Base-by-base conservation (phyloP, 495 filamentous ascomycete genomes). In the Pyrenula aspistea region DNA sequence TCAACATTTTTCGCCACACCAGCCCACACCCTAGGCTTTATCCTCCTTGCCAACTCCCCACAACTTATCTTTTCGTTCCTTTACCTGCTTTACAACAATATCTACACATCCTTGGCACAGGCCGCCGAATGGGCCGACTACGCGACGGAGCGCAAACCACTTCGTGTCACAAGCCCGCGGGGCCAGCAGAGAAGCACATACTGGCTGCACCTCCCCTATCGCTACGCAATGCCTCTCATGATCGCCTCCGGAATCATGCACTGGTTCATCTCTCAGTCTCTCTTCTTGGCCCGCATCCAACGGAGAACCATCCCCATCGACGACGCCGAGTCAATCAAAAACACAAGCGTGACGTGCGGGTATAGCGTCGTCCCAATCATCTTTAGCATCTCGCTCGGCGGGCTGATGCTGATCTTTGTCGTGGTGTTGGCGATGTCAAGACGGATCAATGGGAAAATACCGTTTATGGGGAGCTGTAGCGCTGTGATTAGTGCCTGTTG, bases 211-310 rank as follows among this genome's bases (percentile, higher is more conserved):
- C 55, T 76, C 1, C 73, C 74, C 3, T 67, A 71, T 10, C 60
- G 66, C 12, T 77, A 74, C 47, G 64, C 62, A 0, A 31, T 76
- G 4, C 72, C 71, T 0, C 53, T 76, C 0, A 49, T 66, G 15
- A 24, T 56, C 2, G 20, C 51, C 19, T 63, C 62, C 10, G 61
- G 55, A 1, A 2, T 65, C 2, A 55, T 71, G 0, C 74, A 76
- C 51, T 74, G 73, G 71, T 63, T 72, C 1, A 55, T 71, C 4
- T 74, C 72, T 2, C 68, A 77, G 55, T 62, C 61, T 22, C 49
- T 73, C 1, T 75, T 75, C 56, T 53, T 70, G 3, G 61, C 63
- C 12, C 23, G 51, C 12, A 12, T 24, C 36, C 23, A 19, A 12
- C 20, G n/a, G 23, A 31, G 19, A 25, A 36, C 4, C 24, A 48